Evolutionary conservation across 805 yeast genomes (phyloP), one percentile per base, ranked within the genome.

Genomic region (Suhomyces xylopsoci): DNA sequence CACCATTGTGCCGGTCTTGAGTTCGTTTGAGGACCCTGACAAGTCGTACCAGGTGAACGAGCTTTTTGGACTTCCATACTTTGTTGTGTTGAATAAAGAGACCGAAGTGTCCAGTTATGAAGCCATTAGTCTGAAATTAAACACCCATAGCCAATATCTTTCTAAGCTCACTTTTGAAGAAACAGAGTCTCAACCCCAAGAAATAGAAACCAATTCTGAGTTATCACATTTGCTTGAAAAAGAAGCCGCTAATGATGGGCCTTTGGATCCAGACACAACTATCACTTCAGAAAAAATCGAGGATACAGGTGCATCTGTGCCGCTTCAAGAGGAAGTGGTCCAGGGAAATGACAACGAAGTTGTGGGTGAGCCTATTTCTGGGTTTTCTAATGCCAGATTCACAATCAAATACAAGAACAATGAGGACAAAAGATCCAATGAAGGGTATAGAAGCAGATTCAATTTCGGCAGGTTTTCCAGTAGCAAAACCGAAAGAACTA

Each of bases 41-140:
- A 58, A 61, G 44, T 65, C 73, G 1, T 68, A 70, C 49, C 66
- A 67, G 9, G 63, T 70, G 10, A 74, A 78, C 0, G 76, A 76
- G 43, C 68, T 84, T 1, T 88, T 90, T 69, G 96, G 91, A 1
- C 65, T 85, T 1, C 98, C 98, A 2, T 82, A 90, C 59, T 84
- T 91, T 58, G 73, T 91, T 26, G 77, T 83, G 0, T 61, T 90
- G 49, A 63, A 77, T 1, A 71, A 74, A 34, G 75, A 73, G 1
- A 52, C 58, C 3, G 93, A 88, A 38, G 66, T 77, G 5, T 60
- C 62, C 2, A 83, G 89, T 22, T 83, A 80, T 62, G 87, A 85
- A 5, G 61, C 66, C 1, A 82, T 91, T 7, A 70, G 87, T 57
- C 63, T 65, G 20, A 87, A 86, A 59, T 59, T 90, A 26, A 17